Percentiles rank a stretch among this genome's conserved stretches.
Conservation (phyloP, 2,329 filamentous ascomycete genomes). For the Xylariomycetidae sp. region DNA sequence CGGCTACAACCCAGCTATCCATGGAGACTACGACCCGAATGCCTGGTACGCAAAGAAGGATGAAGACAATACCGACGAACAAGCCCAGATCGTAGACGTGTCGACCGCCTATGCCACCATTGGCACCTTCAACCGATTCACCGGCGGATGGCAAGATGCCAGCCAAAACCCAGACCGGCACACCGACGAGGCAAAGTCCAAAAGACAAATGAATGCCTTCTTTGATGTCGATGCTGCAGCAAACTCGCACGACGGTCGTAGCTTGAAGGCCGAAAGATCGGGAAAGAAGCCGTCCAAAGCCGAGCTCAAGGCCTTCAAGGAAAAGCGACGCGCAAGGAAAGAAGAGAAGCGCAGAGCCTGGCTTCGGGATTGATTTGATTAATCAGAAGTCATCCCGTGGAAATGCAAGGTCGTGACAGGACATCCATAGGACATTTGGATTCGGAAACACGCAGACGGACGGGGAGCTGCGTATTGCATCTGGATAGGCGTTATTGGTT, state of each 20-base stretch:
- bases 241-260: conserved; percentile 84
- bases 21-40: conserved; percentile 92
- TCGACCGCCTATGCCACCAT: conserved; percentile 57
- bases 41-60: conserved; percentile 80
- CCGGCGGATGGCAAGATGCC: conserved; percentile 71
- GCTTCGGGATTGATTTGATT: conserved; percentile 63
- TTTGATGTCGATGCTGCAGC: conserved; percentile 95
- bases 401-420: too few relatives aligned
- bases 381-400: too few relatives aligned
- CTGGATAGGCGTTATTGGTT: not conserved
- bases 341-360: conserved; percentile 92
- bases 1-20: conserved; percentile 93
- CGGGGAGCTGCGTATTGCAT: conserved; percentile 2
- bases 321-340: conserved; percentile 84
- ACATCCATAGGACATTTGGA: too few relatives aligned
- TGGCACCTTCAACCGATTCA: conserved; percentile 87
- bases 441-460: too few relatives aligned
- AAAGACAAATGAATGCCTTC: conserved; percentile 85
- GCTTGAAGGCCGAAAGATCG: conserved; percentile 84
- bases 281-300: conserved; percentile 79
- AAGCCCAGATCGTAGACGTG: conserved; percentile 24
- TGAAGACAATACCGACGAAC: conserved; percentile 29
- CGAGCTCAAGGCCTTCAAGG: conserved; percentile 86
- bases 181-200: conserved; percentile 82
- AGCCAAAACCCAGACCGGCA: conserved; percentile 69